Conservation (phyloP, 1,284 basidiomycete genomes). For the Pyrrhoderma noxium region DNA sequence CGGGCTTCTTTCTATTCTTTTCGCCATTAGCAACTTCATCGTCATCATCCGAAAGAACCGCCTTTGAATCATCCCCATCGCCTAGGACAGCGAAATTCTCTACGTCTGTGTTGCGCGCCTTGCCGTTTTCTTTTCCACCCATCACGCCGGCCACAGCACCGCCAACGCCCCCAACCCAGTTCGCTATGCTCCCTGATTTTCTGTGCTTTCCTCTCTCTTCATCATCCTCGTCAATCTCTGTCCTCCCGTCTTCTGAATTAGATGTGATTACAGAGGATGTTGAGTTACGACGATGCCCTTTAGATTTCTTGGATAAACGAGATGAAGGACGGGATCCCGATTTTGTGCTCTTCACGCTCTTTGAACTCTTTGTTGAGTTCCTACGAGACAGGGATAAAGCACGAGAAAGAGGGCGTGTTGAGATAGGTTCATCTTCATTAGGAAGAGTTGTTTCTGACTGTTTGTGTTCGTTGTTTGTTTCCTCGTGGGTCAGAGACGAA, state of each 20-base stretch:
- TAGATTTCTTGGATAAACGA: constrained; percentile 24
- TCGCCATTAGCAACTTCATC: constrained; percentile 23
- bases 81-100: constrained; percentile 53
- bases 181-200: constrained; percentile 38
- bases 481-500: not conserved
- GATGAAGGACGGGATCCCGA: constrained; percentile 3
- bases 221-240: constrained; percentile 12
- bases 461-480: not conserved
- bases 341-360: not conserved
- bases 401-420: constrained; percentile 43
- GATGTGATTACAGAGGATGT: constrained; percentile 36
- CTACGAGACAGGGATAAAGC: not conserved
- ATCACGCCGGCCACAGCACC: constrained; percentile 53
- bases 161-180: constrained; percentile 53
- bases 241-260: constrained; percentile 20
- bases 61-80: constrained; percentile 22
- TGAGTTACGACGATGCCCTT: not conserved
- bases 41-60: constrained; percentile 22
- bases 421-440: constrained; percentile 20
- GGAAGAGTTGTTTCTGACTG: not conserved
- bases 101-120: constrained; percentile 34
- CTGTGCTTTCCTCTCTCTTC: constrained; percentile 30
- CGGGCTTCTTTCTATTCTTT: constrained; percentile 24
- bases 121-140: constrained; percentile 39
- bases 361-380: constrained; percentile 6